These are phyloP conservation scores for Fusarium coicis DNA, from an alignment of 2,329 filamentous ascomycete species.

Conservation along the genomic window DNA sequence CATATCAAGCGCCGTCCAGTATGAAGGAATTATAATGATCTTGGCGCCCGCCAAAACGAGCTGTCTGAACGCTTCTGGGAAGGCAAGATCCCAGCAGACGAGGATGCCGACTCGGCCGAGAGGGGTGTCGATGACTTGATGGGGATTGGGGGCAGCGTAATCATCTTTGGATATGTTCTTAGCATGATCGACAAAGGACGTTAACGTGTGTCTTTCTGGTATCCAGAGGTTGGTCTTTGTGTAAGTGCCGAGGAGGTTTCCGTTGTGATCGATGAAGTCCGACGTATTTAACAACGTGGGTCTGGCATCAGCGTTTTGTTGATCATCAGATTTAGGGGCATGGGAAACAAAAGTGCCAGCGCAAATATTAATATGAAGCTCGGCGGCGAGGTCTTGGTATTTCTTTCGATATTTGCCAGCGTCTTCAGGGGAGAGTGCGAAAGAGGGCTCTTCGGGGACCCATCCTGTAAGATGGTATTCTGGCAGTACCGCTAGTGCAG, in stretches of 20 bases:
- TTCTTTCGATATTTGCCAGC: slow-evolving; percentile 64
- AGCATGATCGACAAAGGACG: slow-evolving; percentile 34
- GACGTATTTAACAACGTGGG: slow-evolving; percentile 65
- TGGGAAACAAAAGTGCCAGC: slow-evolving; percentile 78
- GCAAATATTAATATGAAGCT: slow-evolving; percentile 73
- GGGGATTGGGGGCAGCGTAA: slow-evolving; percentile 48
- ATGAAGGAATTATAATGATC: slow-evolving; percentile 76
- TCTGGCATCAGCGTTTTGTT: slow-evolving; percentile 58
- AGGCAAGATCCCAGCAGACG: slow-evolving; percentile 83
- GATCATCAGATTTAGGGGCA: slow-evolving; percentile 50
- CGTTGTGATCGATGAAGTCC: slow-evolving; percentile 75
- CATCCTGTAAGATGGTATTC: slow-evolving; percentile 83
- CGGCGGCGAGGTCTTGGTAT: slow-evolving; percentile 72
- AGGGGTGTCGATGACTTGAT: slow-evolving; percentile 70
- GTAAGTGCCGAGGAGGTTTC: slow-evolving; percentile 70
- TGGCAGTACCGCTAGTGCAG: slow-evolving; percentile 68
- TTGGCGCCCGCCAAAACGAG: slow-evolving; percentile 75
- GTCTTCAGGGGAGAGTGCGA: slow-evolving; percentile 63
- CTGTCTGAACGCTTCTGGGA: slow-evolving; percentile 80
- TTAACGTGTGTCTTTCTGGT: slow-evolving; percentile 70
- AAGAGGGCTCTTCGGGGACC: slow-evolving; percentile 70
- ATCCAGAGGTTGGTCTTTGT: slow-evolving; percentile 83
- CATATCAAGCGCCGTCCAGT: slow-evolving; percentile 68
- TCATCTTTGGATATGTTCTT: slow-evolving; percentile 56
- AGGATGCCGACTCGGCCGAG: slow-evolving; percentile 66